Evolutionary conservation across 192 early-diverging fungal genomes (phyloP), one percentile per base, ranked within the genome.

Genomic region (Podila epicladia): DNA sequence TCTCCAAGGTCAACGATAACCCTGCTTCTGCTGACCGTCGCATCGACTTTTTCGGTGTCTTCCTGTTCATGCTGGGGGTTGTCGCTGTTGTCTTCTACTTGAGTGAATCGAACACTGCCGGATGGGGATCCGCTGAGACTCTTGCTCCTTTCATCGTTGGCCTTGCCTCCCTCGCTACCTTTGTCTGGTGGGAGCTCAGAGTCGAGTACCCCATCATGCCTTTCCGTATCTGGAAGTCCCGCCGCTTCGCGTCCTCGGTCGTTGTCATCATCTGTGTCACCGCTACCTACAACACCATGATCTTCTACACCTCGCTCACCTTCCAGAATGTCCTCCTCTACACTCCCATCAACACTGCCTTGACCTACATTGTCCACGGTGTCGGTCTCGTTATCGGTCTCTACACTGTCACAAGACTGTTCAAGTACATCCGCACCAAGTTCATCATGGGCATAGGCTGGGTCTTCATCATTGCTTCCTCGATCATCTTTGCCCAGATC

Each of bases 331-430:
- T 83, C 15, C 65, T 75, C 31, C 17, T 60, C 24, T 87, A 67
- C 70, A 66, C 45, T 20, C 72, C 86, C 9, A 20, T 85, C 9
- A 71, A 84, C 62, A 79, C 84, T 2, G 86, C 86, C 2, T 69
- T 82, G 48, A 84, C 77, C 26, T 87, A 76, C 58, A 85, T 87
- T 5, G 82, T 85, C 37, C 71, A 79, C 32, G 86, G 86, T 28
- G 70, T 79, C 51, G 85, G 77, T n/a, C 59, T 72, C 15, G 58
- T 85, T 51, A 22, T 85, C 13, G 76, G 71, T 28, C 59, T 72
- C 11, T 77, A 75, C 55, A 58, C 74, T 1, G 74, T 84, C 15
- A 80, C 77, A 3, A 55, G 62, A 28, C 29, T 80, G 33, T 73
- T 73, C 22, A 24, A 45, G 13, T 55, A 29, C 28, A 69, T 64